A percentile compares a stretch with the other conserved stretches of the same genome.
Evolutionary conservation across 345 rosid species (phyloP).

Genomic region (Gynandropsis gynandra): DNA sequence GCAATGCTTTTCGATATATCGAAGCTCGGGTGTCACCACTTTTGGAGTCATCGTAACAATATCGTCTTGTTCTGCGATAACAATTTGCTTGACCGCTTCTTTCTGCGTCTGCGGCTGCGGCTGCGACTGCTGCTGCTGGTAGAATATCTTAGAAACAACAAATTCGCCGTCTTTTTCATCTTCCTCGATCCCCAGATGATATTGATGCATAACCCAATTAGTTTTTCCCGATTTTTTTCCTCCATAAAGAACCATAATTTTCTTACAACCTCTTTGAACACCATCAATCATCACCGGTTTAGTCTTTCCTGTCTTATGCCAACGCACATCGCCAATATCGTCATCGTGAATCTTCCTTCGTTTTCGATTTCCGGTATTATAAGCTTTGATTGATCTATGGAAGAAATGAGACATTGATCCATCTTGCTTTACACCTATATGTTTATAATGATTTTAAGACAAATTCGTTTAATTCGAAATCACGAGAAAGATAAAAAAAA

Average conservation of each 20-base stretch:
- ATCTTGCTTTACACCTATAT: constrained; percentile 62
- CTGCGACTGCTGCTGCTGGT: constrained; percentile 42
- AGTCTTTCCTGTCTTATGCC: constrained; percentile 96
- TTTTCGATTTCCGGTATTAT: constrained; percentile 82
- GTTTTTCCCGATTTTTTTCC: constrained; percentile 81
- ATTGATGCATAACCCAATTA: constrained; percentile 97
- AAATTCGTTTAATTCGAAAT: neutral
- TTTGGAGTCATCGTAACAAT: constrained; percentile 30
- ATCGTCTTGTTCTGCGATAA: constrained; percentile 42
- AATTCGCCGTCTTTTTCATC: constrained; percentile 86
- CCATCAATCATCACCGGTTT: constrained; percentile 77
- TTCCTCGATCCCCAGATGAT: constrained; percentile 84
- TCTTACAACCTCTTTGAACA: constrained; percentile 75
- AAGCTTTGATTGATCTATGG: constrained; percentile 68
- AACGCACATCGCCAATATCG: constrained; percentile 75
- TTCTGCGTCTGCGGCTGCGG: constrained; percentile 33
- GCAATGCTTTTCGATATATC: constrained; percentile 31
- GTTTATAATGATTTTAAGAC: constrained; percentile 1
- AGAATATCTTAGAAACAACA: constrained; percentile 74
- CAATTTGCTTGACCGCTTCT: constrained; percentile 37
- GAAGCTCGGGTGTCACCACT: constrained; percentile 61
- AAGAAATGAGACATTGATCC: constrained; percentile 61
- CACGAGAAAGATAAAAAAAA: constrained; percentile 7
- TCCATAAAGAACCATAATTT: constrained; percentile 93
- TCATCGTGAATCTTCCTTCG: constrained; percentile 86